Base-by-base conservation (phyloP, 2,329 filamentous ascomycete genomes). In the Neopestalotiopsis rosae region DNA sequence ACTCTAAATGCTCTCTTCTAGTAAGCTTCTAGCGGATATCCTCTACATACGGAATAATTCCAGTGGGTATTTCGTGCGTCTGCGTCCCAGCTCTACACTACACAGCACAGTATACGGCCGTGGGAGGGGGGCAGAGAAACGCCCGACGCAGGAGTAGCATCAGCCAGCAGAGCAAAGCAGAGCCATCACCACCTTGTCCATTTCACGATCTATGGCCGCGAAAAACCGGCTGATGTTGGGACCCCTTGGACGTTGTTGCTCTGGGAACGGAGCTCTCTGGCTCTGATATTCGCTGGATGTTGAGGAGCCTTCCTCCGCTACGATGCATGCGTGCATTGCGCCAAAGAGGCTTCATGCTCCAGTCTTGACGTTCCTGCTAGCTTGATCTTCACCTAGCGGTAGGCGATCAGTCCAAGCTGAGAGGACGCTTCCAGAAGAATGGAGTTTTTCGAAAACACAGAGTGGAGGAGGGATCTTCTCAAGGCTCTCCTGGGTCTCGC, bases 401-500 rank as follows among this genome's bases (percentile, higher is more conserved):
- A 34, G 63, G 52, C 45, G 59, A 56, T 32, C 52, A 58, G 17
- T 40, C 32, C 28, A 49, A 28, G 14, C 14, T 66, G 49, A 66
- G 45, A 66, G 28, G 45, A 32, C 49, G 20, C 45, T 52, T 52
- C 45, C 42, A 45, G 13, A 62, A 62, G 32, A 62, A 62, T 62
- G 59, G 59, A 62, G 28, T 28, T 66, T 14, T 38, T 24, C 30
- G 28, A 38, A 49, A 30, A 56, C 65, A 67, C 32, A 56, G 24
- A 28, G 65, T 67, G 38, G 30, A 34, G 58, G 61, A 49, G 42
- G 34, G 56, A 61, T 52, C 57, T 20, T 28, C 66, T 66, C 64
- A 49, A 62, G 66, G 57, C 66, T 38, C 34, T 67, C 66, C 66
- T 34, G 30, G 66, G 66, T 63, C 42, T 67, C 57, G 58, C 40